phyloP scores from a whole-genome alignment of 2,329 filamentous ascomycete genomes.

The Tolypocladium guangdongense region DNA sequence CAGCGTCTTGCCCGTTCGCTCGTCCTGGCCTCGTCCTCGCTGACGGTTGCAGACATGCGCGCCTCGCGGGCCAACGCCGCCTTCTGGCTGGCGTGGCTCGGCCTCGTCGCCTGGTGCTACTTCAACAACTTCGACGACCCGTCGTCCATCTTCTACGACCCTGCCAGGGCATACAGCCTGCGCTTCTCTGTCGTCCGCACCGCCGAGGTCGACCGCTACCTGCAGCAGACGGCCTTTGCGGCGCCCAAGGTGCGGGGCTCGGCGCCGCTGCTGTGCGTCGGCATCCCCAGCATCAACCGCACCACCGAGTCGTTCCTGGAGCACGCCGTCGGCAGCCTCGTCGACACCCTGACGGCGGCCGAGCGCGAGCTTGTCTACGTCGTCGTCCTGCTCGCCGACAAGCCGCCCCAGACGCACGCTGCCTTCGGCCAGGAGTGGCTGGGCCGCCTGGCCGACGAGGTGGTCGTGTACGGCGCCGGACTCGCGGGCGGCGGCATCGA shows the following conservation, averaged over 20 bases:
- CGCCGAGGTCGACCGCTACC: slow-evolving; percentile 15
- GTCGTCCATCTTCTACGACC: slow-evolving; percentile 21
- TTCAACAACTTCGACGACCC: slow-evolving; percentile 22
- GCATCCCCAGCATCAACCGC: slow-evolving; percentile 23
- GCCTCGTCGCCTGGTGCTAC: slow-evolving; percentile 15
- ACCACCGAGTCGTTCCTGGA: slow-evolving; percentile 16
- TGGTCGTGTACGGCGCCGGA: slow-evolving; percentile 17
- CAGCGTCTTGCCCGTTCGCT: too few species aligned
- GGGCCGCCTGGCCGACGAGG: slow-evolving; percentile 18
- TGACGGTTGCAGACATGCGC: slow-evolving; percentile 6
- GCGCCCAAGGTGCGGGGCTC: not conserved
- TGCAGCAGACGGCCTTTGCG: slow-evolving; percentile 3
- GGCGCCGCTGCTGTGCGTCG: slow-evolving; percentile 16
- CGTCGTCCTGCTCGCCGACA: slow-evolving; percentile 23
- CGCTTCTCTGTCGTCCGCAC: slow-evolving; percentile 15
- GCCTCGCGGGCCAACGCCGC: slow-evolving; percentile 16
- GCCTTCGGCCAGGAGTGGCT: slow-evolving; percentile 22
- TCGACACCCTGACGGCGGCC: slow-evolving; percentile 17
- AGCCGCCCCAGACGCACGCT: slow-evolving; percentile 16
- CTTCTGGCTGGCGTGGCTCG: slow-evolving; percentile 20
- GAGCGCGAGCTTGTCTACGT: slow-evolving; percentile 21
- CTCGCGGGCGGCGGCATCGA: not conserved
- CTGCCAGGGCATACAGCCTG: slow-evolving; percentile 14
- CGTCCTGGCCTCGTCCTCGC: too few species aligned
- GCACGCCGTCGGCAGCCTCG: slow-evolving; percentile 18